Base-by-base conservation (phyloP, 1,284 basidiomycete genomes). In the Apiotrichum porosum region DNA sequence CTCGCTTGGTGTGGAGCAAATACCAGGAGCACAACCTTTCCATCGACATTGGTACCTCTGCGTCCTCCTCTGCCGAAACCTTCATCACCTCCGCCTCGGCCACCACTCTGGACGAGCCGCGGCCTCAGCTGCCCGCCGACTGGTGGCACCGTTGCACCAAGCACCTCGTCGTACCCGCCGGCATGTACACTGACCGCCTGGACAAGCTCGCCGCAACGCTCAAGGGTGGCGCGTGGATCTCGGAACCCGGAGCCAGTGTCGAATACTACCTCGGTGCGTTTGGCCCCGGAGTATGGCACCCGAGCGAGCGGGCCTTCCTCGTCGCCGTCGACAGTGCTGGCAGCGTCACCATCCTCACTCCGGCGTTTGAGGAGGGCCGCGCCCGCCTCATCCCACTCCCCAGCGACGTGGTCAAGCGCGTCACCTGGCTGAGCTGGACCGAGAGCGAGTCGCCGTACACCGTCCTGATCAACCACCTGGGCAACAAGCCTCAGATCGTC, bases 221-320 rank as follows among this genome's bases (percentile, higher is more conserved):
- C 23, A 3, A 3, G 13, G 36, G 17, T 17, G 21, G 18, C 28
- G 28, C 42, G 31, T 72, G 59, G 53, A 78, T 90, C 37, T 79
- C 83, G 9, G 87, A 90, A 66, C 86, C 87, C 9, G 82, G 85
- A 0, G 78, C 86, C 5, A 85, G 77, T 44, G 81, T 83, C 0
- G 71, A 77, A 2, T 92, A 82, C 76, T 90, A 81, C 61, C 79
- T 78, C 30, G 88, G 88, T 58, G 74, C 86, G 42, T 85, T 86
- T 17, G 63, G 64, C 3, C 57, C 75, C 0, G 60, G 44, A 12
- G 57, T 78, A 15, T 91, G 88, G 89, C 60, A 63, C 38, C 77
- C 85, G 21, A 86, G 84, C 9, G 88, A 91, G 69, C 78, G 88
- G 2, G 86, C 87, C 0, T 77, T 91, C 23, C 72, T 92, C 6